phyloP scores from a whole-genome alignment of 768 basidiomycete species.

The Mycena amicta region DNA sequence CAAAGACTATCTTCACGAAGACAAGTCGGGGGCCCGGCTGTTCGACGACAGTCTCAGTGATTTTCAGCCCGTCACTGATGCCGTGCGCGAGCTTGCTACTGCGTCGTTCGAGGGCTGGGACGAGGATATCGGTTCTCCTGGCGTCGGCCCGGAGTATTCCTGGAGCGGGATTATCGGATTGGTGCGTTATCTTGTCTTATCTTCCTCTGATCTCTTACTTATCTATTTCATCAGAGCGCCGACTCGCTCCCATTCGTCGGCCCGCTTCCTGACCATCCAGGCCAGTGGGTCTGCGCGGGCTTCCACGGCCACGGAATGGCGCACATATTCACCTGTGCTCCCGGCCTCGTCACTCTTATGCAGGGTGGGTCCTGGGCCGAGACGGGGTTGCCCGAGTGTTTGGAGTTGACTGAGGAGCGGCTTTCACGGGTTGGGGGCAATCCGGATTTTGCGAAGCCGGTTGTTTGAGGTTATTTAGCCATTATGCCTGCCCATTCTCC shows the following conservation, averaged over 20 bases:
- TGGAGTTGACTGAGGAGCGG: slow-evolving; percentile 17
- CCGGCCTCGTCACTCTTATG: slow-evolving; percentile 18
- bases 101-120: slow-evolving; percentile 22
- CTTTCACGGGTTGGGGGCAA: slow-evolving; percentile 3
- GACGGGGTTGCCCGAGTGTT: slow-evolving; percentile 22
- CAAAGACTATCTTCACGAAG: slow-evolving; percentile 16
- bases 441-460: slow-evolving; percentile 6
- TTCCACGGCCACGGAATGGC: slow-evolving; percentile 28
- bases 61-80: slow-evolving; percentile 23
- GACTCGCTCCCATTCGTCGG: slow-evolving; percentile 26
- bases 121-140: slow-evolving; percentile 11
- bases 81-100: slow-evolving; percentile 16
- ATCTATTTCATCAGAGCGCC: slow-evolving; percentile 12
- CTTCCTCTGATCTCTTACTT: background rate
- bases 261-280: slow-evolving; percentile 19
- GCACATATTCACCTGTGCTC: slow-evolving; percentile 14
- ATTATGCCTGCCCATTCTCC: too few species aligned
- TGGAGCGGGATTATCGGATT: slow-evolving; percentile 26
- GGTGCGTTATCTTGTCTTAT: slow-evolving; percentile 4
- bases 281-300: slow-evolving; percentile 25
- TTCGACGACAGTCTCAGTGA: slow-evolving; percentile 22
- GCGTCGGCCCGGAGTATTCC: slow-evolving; percentile 18
- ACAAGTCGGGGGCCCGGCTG: slow-evolving; percentile 6
- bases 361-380: slow-evolving; percentile 20
- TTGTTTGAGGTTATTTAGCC: background rate